Conservation (phyloP, 176 grass and related monocot genomes). For the Otatea glauca region DNA sequence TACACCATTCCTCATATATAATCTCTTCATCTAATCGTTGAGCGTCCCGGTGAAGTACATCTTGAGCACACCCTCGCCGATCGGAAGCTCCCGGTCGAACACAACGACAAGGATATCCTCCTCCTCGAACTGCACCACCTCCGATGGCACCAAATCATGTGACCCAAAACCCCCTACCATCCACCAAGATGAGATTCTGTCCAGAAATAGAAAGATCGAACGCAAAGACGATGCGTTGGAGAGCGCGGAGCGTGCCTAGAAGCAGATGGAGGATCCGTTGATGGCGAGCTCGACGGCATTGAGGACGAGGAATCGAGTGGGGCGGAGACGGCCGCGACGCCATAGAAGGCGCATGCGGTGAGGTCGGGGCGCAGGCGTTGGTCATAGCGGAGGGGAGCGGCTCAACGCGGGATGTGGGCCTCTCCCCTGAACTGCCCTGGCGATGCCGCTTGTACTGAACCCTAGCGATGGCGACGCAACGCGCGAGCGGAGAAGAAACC, state of each 20-base stretch:
- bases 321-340: constrained; percentile 48
- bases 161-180: neutral
- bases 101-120: constrained; percentile 74
- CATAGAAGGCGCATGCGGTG: constrained; percentile 72
- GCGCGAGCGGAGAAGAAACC: too few relatives aligned
- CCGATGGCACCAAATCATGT: constrained; percentile 48
- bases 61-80: constrained; percentile 59
- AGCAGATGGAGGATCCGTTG: constrained; percentile 48
- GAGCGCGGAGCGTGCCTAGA: constrained; percentile 20
- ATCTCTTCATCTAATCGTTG: constrained; percentile 84
- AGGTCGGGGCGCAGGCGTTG: too few relatives aligned
- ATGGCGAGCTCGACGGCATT: constrained; percentile 70
- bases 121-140: constrained; percentile 53
- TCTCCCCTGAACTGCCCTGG: too few relatives aligned
- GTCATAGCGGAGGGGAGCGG: too few relatives aligned
- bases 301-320: constrained; percentile 76
- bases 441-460: too few relatives aligned
- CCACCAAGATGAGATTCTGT: neutral
- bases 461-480: too few relatives aligned
- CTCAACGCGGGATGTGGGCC: too few relatives aligned
- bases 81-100: constrained; percentile 53
- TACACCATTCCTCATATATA: constrained; percentile 66
- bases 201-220: neutral
- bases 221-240: neutral
- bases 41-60: constrained; percentile 71